Evolutionary conservation across 2,329 filamentous ascomycete species (phyloP).

Genomic region (Aspergillus terreus): DNA sequence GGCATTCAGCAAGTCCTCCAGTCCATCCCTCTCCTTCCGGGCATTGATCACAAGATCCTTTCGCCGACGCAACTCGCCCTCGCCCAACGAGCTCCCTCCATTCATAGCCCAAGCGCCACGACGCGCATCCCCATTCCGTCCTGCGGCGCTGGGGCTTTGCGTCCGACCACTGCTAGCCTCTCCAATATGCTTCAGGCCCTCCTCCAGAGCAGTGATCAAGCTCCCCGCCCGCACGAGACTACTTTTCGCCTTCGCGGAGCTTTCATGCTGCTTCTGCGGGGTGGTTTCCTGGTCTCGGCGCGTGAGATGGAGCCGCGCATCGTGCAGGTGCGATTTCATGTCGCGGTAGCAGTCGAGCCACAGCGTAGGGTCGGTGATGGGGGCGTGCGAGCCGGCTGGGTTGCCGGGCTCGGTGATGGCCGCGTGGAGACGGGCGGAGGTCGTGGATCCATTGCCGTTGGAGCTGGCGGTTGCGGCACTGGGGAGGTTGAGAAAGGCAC

Average conservation of each 20-base stretch:
- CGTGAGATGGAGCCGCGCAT: conserved; percentile 57
- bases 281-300: conserved; percentile 57
- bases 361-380: conserved; percentile 51
- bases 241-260: conserved; percentile 59
- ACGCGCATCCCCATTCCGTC: background rate
- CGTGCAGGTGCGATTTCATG: conserved; percentile 58
- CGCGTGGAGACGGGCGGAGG: conserved; percentile 40
- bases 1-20: conserved; percentile 58
- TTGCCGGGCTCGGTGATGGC: conserved; percentile 38
- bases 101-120: conserved; percentile 25
- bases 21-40: conserved; percentile 58
- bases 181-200: conserved; percentile 48
- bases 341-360: conserved; percentile 62
- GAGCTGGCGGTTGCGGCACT: conserved; percentile 31
- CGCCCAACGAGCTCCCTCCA: conserved; percentile 45
- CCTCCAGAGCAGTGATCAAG: conserved; percentile 54
- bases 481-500: conserved; percentile 57
- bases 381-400: conserved; percentile 18
- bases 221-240: conserved; percentile 55
- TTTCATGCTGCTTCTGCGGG: conserved; percentile 59
- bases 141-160: conserved; percentile 19
- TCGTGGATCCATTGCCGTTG: conserved; percentile 22
- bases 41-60: conserved; percentile 56
- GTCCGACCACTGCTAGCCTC: conserved; percentile 15
- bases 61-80: conserved; percentile 58